Evolutionary conservation across 225 moss, liverwort and hornwort species (phyloP).

Genomic region (Neckera pumila): DNA sequence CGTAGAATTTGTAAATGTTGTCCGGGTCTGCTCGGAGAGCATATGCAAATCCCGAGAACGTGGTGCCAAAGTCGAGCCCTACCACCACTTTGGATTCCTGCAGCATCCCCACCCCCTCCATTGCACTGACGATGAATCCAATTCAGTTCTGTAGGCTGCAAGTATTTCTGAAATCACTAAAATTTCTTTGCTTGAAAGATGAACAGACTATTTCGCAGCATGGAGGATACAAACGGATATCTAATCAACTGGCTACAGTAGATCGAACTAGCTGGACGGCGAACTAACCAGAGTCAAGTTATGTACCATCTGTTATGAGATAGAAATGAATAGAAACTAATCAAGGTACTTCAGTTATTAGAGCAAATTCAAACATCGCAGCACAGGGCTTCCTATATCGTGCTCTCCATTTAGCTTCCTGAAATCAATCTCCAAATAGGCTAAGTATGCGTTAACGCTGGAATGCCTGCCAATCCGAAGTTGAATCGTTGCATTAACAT

Average conservation of each 20-base stretch:
- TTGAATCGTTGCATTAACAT: background rate
- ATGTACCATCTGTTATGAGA: too few species aligned
- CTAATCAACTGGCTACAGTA: background rate
- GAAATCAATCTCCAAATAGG: too few species aligned
- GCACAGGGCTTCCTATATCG: too few species aligned
- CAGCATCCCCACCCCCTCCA: too few species aligned
- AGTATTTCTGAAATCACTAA: background rate
- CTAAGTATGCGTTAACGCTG: background rate
- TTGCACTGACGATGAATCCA: background rate
- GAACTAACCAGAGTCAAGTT: too few species aligned
- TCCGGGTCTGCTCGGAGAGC: background rate
- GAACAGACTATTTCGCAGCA: background rate
- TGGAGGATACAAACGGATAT: too few species aligned
- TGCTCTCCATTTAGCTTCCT: too few species aligned
- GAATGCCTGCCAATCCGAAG: background rate
- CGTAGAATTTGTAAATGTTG: background rate
- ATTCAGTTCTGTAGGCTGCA: background rate
- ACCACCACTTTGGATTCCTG: background rate
- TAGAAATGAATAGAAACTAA: too few species aligned
- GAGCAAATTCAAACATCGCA: too few species aligned
- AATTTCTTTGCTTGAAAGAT: background rate
- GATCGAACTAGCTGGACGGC: too few species aligned
- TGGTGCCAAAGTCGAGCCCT: conserved; percentile 13
- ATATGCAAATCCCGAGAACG: conserved; percentile 8
- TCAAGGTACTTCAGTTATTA: too few species aligned